phyloP scores from a whole-genome alignment of 352 stramenopile genomes.

The Phytophthora boehmeriae region DNA sequence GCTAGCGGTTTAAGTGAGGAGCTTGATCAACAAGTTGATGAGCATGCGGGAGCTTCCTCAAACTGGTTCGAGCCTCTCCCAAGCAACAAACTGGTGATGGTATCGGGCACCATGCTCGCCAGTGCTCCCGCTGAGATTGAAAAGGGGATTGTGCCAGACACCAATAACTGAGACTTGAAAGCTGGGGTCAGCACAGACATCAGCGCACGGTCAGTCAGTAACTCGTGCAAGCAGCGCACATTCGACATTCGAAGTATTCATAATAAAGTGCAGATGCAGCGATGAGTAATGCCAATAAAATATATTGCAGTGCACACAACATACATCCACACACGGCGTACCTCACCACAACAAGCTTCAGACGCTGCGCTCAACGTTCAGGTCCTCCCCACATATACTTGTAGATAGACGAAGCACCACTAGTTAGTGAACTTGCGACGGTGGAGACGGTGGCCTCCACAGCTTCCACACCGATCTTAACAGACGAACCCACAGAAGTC shows the following conservation, averaged over 20 bases:
- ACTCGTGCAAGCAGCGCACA: too few species aligned
- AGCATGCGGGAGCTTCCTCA: neutral
- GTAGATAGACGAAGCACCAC: conserved; percentile 79
- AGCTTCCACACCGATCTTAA: conserved; percentile 82
- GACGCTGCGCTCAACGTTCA: conserved; percentile 27
- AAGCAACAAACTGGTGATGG: neutral
- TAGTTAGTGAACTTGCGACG: conserved; percentile 78
- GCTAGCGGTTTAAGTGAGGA: too few species aligned
- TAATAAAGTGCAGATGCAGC: too few species aligned
- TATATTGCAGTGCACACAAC: conserved; percentile 15
- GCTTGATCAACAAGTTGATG: too few species aligned
- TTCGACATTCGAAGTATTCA: neutral
- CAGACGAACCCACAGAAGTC: conserved; percentile 74
- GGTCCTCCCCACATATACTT: conserved; percentile 84
- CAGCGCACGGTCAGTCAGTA: too few species aligned
- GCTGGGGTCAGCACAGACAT: neutral
- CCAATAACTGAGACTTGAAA: neutral
- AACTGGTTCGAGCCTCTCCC: conserved; percentile 11
- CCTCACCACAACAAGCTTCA: conserved; percentile 15
- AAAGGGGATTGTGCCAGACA: neutral
- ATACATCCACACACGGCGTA: conserved; percentile 18
- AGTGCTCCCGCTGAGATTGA: neutral
- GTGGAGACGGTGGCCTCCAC: conserved; percentile 78
- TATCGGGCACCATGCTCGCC: neutral
- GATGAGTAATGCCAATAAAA: too few species aligned